phyloP scores from a whole-genome alignment of 164 flowering plant genomes.

The Chloranthus sessilifolius region DNA sequence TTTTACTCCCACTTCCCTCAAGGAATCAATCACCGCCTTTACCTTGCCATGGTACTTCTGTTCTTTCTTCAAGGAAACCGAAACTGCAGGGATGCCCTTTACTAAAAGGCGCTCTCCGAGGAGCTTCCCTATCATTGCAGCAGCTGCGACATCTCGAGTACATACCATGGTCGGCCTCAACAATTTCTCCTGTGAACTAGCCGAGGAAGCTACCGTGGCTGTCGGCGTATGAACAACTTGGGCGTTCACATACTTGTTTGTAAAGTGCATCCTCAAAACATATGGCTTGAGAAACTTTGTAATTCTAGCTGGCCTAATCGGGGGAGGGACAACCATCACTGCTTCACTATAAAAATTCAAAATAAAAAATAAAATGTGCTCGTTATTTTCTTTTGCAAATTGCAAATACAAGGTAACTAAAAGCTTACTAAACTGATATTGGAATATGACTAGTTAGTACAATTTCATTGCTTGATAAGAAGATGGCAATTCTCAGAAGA shows the following conservation, averaged over 20 bases:
- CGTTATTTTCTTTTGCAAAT: too few species aligned
- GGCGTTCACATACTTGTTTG: conserved; percentile 73
- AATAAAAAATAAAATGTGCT: neutral
- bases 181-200: conserved; percentile 76
- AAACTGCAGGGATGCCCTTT: conserved; percentile 70
- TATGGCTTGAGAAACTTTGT: conserved; percentile 70
- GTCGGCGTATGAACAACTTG: conserved; percentile 83
- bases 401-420: too few species aligned
- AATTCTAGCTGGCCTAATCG: conserved; percentile 53
- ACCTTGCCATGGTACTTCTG: conserved; percentile 86
- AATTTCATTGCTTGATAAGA: too few species aligned
- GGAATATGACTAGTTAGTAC: too few species aligned
- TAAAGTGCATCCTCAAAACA: conserved; percentile 76
- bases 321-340: conserved; percentile 78
- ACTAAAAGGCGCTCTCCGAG: conserved; percentile 60
- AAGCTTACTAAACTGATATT: too few species aligned
- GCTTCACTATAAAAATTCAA: conserved; percentile 7
- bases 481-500: too few species aligned
- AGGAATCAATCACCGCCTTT: conserved; percentile 69
- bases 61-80: conserved; percentile 53
- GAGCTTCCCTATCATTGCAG: conserved; percentile 70
- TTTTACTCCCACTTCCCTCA: conserved; percentile 65
- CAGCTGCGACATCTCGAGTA: conserved; percentile 78
- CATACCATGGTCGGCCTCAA: conserved; percentile 47
- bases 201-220: conserved; percentile 72